phyloP scores from a whole-genome alignment of 2,329 filamentous ascomycete genomes.

The Scortechinia acanthostroma region DNA sequence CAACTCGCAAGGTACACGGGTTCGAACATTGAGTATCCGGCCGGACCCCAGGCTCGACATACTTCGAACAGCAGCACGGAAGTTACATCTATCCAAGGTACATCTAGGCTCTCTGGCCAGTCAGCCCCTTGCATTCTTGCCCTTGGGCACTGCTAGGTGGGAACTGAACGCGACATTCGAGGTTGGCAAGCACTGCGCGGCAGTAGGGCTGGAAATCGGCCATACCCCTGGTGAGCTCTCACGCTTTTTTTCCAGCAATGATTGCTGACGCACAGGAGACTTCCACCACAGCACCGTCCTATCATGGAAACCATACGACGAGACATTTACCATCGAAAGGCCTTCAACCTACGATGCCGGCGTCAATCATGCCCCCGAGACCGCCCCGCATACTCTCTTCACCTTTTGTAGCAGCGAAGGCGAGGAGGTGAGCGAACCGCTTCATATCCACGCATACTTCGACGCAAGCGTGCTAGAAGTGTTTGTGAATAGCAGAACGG shows the following conservation, averaged over 20 bases:
- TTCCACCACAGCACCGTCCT: too few relatives aligned
- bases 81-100: conserved; percentile 7
- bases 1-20: conserved; percentile 15
- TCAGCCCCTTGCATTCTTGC: too few relatives aligned
- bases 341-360: conserved; percentile 16
- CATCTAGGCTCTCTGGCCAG: too few relatives aligned
- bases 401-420: conserved; percentile 8
- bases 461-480: conserved; percentile 33
- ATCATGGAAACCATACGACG: conserved; percentile 24
- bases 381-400: conserved; percentile 37
- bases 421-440: conserved; percentile 17
- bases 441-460: conserved; percentile 29
- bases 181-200: not conserved
- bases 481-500: conserved; percentile 32
- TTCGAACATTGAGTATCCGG: conserved; percentile 33
- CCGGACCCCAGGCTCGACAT: conserved; percentile 10
- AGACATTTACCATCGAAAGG: conserved; percentile 29
- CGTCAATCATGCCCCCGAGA: conserved; percentile 22
- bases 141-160: not conserved
- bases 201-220: not conserved
- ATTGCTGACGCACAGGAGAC: too few relatives aligned
- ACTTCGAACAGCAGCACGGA: conserved; percentile 7
- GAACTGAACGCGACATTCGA: not conserved
- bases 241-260: too few relatives aligned
- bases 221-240: not conserved